These are phyloP conservation scores for Trichothecium sympodiale DNA, from an alignment of 2,329 filamentous ascomycete genomes.

Conservation along the genomic window DNA sequence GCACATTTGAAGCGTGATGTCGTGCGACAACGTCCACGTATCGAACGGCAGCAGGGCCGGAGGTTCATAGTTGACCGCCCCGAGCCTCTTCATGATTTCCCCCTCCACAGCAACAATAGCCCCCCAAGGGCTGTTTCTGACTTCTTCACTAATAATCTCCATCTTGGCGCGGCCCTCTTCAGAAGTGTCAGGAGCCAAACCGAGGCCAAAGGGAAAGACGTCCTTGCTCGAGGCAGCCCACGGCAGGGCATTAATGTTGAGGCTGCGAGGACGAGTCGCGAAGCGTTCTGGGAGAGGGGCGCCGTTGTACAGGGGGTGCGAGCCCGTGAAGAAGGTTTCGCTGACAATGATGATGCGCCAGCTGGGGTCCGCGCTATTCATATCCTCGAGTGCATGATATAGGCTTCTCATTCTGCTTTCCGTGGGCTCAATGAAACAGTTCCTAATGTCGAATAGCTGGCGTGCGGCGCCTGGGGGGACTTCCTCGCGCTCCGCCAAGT, in stretches of 20 bases:
- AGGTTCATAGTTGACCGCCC: conserved; percentile 12
- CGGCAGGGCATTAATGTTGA: conserved; percentile 28
- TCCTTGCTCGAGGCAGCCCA: conserved; percentile 24
- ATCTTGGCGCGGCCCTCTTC: conserved; percentile 24
- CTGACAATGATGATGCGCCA: conserved; percentile 30
- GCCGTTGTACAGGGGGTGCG: conserved; percentile 24
- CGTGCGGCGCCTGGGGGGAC: conserved; percentile 8
- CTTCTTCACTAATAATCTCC: conserved; percentile 13
- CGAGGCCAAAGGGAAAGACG: conserved; percentile 24
- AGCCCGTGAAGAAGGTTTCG: conserved; percentile 26
- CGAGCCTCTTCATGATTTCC: conserved; percentile 15
- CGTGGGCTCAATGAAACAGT: conserved; percentile 7
- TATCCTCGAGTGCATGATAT: conserved; percentile 21
- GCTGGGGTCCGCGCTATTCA: conserved; percentile 18
- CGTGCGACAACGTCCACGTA: conserved; percentile 16
- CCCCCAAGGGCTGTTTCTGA: conserved; percentile 12
- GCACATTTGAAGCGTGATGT: conserved; percentile 25
- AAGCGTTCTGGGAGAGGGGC: conserved; percentile 26
- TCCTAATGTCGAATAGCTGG: conserved; percentile 3
- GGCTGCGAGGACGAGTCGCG: conserved; percentile 18
- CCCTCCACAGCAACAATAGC: conserved; percentile 12
- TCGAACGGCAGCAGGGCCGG: conserved; percentile 11
- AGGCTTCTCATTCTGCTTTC: conserved; percentile 6
- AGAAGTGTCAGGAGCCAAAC: conserved; percentile 24
- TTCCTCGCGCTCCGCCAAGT: conserved; percentile 1